Conservation (phyloP, 129 eudicot species). For the Oenanthe sinensis region DNA sequence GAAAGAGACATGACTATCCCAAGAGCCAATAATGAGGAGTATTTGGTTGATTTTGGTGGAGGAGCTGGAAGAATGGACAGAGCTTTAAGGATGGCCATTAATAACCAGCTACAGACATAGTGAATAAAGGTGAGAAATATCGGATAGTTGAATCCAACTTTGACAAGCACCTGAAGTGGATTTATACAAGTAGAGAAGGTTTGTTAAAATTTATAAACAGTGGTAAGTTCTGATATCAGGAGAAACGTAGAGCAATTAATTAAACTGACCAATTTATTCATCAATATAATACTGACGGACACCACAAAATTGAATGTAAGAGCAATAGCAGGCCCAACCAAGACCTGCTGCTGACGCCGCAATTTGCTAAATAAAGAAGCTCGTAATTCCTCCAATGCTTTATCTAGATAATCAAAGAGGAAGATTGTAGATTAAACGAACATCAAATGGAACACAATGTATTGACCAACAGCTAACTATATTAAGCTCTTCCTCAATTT, state of each 20-base stretch:
- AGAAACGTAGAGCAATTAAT: constrained; percentile 7
- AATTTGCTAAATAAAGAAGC: constrained; percentile 67
- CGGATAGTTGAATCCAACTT: constrained; percentile 90
- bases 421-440: not conserved
- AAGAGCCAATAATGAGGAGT: constrained; percentile 63
- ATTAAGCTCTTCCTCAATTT: not conserved
- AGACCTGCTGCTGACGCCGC: constrained; percentile 66
- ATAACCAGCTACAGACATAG: constrained; percentile 85
- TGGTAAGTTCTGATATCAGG: not conserved
- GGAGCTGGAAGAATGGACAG: constrained; percentile 72
- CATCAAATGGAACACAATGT: not conserved
- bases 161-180: constrained; percentile 70
- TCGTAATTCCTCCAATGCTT: constrained; percentile 83
- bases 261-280: constrained; percentile 75
- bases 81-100: constrained; percentile 77
- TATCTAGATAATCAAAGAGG: constrained; percentile 36
- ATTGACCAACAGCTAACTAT: not conserved
- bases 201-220: not conserved
- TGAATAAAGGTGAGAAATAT: constrained; percentile 88
- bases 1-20: constrained; percentile 93
- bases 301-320: constrained; percentile 87
- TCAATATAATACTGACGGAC: constrained; percentile 84
- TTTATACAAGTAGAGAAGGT: constrained; percentile 9
- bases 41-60: constrained; percentile 68
- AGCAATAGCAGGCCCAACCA: constrained; percentile 82